Base-by-base conservation (phyloP, 164 flowering plant species). In the Brasenia schreberi region DNA sequence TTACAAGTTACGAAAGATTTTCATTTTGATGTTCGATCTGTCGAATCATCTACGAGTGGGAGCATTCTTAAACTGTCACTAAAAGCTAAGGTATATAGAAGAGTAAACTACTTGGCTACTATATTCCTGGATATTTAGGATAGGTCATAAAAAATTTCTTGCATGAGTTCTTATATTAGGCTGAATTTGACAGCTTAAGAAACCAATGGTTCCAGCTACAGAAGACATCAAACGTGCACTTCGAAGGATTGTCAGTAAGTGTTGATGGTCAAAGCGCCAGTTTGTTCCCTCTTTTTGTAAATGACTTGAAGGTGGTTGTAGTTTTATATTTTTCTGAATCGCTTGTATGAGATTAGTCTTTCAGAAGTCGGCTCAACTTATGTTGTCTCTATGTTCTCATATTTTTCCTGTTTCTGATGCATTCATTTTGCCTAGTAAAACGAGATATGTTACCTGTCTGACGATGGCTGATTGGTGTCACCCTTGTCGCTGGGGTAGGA, bases 1-100 rank as follows among this genome's bases (percentile, higher is more conserved):
- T 78, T 93, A 81, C 94, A 85, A 52, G 87, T 82, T 5, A 52
- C 85, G 0, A 82, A 78, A 74, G 77, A 75, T 66, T 84, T 93
- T 52, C 78, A 81, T 19, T 63, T 90, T 72, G 94, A 93, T 64
- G 79, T 82, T 59, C 78, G 82, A 59, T 73, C 84, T 0, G 81
- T 93, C 65, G 85, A 84, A 59, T 89, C 98, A 17, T 83, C 92
- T 12, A 83, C 78, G 4, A 59, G 19, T 42, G 84, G 83, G 60
- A 94, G 87, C 3, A 68, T 80, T 70, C 80, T 90, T 69, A 68
- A 74, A n/a, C 44, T 93, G 62, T 75, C 71, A 42, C 79, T 89
- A 7, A 83, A 79, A 76, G 81, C 98, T 16, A 85, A 90, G 98
- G 98, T 90, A 64, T 19, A 27, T 11, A 63, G 18, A 33, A 18